phyloP scores from a whole-genome alignment of 306 rosid genomes.

The Morella rubra region DNA sequence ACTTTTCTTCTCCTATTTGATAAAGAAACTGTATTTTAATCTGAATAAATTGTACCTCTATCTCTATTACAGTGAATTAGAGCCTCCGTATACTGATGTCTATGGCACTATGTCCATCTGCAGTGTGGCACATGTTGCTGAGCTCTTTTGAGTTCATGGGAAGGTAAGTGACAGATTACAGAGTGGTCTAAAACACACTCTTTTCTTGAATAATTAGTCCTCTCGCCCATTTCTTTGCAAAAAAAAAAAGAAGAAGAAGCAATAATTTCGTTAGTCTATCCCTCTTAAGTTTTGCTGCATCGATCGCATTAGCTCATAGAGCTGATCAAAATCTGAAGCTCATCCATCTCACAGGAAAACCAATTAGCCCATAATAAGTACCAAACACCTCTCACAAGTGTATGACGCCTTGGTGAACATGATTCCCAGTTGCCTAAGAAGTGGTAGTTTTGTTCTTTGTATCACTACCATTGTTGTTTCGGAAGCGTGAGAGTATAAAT shows the following conservation, averaged over 20 bases:
- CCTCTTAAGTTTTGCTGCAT: neutral
- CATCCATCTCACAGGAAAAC: no score
- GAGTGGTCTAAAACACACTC: neutral
- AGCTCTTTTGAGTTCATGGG: neutral
- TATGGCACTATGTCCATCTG: slow-evolving; percentile 13
- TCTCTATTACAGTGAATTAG: slow-evolving; percentile 11
- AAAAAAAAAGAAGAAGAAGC: neutral
- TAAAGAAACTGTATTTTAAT: slow-evolving; percentile 42
- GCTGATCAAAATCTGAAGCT: no score
- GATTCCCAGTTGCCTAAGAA: neutral
- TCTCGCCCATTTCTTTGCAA: neutral
- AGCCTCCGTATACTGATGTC: slow-evolving; percentile 13
- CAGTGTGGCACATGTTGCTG: slow-evolving; percentile 6
- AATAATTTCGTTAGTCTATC: neutral
- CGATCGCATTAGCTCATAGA: neutral
- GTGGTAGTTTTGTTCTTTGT: neutral
- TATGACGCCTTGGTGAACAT: no score
- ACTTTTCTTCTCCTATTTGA: slow-evolving; percentile 20
- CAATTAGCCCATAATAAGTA: no score
- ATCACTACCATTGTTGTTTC: neutral
- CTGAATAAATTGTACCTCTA: slow-evolving; percentile 35
- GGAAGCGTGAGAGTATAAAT: neutral
- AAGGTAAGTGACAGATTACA: neutral
- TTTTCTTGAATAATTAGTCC: slow-evolving; percentile 1
- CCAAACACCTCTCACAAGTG: no score